A percentile compares a stretch with the other conserved stretches of the same genome.
phyloP scores from a whole-genome alignment of 2,329 filamentous ascomycete species.

The Truncatella angustata region DNA sequence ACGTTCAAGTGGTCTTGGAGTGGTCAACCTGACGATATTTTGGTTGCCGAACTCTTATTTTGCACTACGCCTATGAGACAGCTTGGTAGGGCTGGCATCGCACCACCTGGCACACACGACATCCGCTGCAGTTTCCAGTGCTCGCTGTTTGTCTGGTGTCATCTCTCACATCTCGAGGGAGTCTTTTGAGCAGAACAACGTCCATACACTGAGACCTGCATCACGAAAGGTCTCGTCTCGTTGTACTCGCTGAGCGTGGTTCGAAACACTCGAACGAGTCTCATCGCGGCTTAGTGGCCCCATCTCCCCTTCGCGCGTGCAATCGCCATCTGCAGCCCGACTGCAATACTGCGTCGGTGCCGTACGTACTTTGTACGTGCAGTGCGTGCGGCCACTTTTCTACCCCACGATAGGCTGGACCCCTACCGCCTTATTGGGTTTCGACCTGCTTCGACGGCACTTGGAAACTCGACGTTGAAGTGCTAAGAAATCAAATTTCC shows the following conservation, averaged over 20 bases:
- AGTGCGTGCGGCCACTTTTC: conserved; percentile 4
- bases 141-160: too few relatives aligned
- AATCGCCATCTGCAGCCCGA: conserved; percentile 8
- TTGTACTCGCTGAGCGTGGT: too few relatives aligned
- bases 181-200: too few relatives aligned
- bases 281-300: neutral
- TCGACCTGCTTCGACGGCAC: neutral
- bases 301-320: neutral
- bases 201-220: too few relatives aligned
- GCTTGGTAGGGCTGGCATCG: too few relatives aligned
- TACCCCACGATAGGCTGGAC: conserved; percentile 10
- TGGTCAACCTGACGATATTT: too few relatives aligned
- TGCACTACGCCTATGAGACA: too few relatives aligned
- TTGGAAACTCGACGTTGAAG: neutral
- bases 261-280: neutral
- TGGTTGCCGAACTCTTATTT: too few relatives aligned
- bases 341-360: neutral
- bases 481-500: neutral
- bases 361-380: neutral
- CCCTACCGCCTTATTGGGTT: conserved; percentile 7
- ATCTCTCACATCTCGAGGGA: too few relatives aligned
- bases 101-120: too few relatives aligned
- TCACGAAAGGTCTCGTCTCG: too few relatives aligned
- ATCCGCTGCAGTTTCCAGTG: too few relatives aligned
- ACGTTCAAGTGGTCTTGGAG: neutral